These are phyloP conservation scores for Lactarius vividus DNA, from an alignment of 768 basidiomycete species.

Conservation along the genomic window DNA sequence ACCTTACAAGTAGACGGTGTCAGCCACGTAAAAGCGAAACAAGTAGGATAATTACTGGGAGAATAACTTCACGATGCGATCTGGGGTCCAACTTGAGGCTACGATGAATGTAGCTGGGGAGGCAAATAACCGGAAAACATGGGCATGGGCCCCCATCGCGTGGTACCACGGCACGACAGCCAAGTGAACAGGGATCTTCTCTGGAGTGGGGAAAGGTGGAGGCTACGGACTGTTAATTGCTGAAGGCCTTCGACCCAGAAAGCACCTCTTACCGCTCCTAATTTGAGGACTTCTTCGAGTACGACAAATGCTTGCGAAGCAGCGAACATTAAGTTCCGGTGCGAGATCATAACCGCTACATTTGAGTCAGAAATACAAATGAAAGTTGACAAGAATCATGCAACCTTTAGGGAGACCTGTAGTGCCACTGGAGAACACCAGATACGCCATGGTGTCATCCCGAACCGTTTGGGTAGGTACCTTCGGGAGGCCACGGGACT, in stretches of 20 bases:
- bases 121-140: conserved; percentile 48
- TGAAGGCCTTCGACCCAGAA: not conserved
- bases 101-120: conserved; percentile 49
- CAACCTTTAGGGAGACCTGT: conserved; percentile 73
- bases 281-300: conserved; percentile 34
- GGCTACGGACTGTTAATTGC: conserved; percentile 34
- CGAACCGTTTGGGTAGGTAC: conserved; percentile 45
- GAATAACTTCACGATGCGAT: conserved; percentile 50
- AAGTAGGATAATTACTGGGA: conserved; percentile 45
- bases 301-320: conserved; percentile 33
- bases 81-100: conserved; percentile 59
- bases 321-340: conserved; percentile 54
- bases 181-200: conserved; percentile 47
- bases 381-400: not conserved
- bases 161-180: conserved; percentile 70
- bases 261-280: conserved; percentile 39
- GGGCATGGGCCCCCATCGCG: conserved; percentile 55
- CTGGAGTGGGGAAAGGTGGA: conserved; percentile 41
- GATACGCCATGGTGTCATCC: conserved; percentile 59
- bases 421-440: conserved; percentile 77
- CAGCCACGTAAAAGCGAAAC: not conserved
- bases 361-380: not conserved
- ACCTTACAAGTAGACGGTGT: not conserved
- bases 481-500: conserved; percentile 38
- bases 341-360: conserved; percentile 70